phyloP scores from a whole-genome alignment of 805 yeast species.

The Candida anglica region DNA sequence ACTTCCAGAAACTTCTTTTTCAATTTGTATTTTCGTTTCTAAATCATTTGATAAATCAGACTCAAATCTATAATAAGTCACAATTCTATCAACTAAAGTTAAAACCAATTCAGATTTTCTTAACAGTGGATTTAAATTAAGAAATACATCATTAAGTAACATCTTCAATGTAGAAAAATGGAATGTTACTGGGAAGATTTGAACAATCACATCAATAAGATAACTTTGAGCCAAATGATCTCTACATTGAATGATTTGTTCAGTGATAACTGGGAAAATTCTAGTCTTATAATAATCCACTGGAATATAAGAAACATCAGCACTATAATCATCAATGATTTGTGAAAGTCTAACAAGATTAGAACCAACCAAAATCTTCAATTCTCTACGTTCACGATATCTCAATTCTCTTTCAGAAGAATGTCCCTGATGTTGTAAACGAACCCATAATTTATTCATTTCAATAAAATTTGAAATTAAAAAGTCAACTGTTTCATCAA shows the following conservation, averaged over 20 bases:
- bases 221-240: slow-evolving; percentile 93
- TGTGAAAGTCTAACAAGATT: slow-evolving; percentile 87
- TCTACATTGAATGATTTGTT: slow-evolving; percentile 88
- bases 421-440: slow-evolving; percentile 94
- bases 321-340: slow-evolving; percentile 65
- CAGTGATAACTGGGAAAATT: slow-evolving; percentile 76
- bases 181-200: slow-evolving; percentile 91
- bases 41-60: slow-evolving; percentile 7
- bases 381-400: slow-evolving; percentile 75
- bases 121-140: slow-evolving; percentile 68
- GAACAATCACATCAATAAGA: slow-evolving; percentile 83
- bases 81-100: slow-evolving; percentile 69
- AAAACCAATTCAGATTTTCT: slow-evolving; percentile 61
- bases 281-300: slow-evolving; percentile 36
- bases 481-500: slow-evolving; percentile 71
- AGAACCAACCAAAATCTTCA: slow-evolving; percentile 89
- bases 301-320: slow-evolving; percentile 20
- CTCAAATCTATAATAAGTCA: slow-evolving; percentile 39
- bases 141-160: slow-evolving; percentile 57
- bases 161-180: slow-evolving; percentile 71
- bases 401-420: slow-evolving; percentile 75
- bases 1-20: slow-evolving; percentile 7
- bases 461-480: slow-evolving; percentile 86
- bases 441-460: slow-evolving; percentile 97
- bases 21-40: slow-evolving; percentile 6